Base-by-base conservation (phyloP, 106 monocot genomes). In the Chionographis japonica region DNA sequence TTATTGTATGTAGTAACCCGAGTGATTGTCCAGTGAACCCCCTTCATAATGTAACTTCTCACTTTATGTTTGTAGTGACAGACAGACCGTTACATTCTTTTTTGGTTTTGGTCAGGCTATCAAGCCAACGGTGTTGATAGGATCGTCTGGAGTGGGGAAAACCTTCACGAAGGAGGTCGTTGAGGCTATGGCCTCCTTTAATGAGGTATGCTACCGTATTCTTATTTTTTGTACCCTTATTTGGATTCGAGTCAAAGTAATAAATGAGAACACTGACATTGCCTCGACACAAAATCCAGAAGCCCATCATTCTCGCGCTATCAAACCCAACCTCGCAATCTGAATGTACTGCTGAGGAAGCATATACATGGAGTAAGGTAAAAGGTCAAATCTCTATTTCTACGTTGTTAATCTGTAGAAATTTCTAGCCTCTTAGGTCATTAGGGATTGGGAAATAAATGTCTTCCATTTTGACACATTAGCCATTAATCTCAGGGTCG, bases 281-380 rank as follows among this genome's bases (percentile, higher is more conserved):
- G 2, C 52, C 10, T 70, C 40, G 38, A 15, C 59, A 35, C 37
- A 65, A 59, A 55, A 38, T 71, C 55, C 67, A 94, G 94, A 94
- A 80, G 64, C 94, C 94, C 43, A 53, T 94, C 8, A 94, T 94
- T 78, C 84, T 94, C 62, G 86, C 94, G 65, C 78, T 94, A 1
- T 94, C 94, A 14, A 94, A 94, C 62, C 94, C 94, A n/a, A 94
- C 94, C 9, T 84, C 94, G 13, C 94, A 90, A 60, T 87, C 94
- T 16, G 94, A 90, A 52, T 90, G 90, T 63, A 94, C 90, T 58
- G 88, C 94, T 43, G 94, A 94, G 69, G 85, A 94, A 74, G 94
- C 94, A 61, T 94, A 94, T 68, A 83, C 87, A 8, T 94, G 94
- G 94, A 94, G 74, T 71, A 67, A 94, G 85, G 90, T 87, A 80